phyloP scores from a whole-genome alignment of 257 asterid genomes.

The Nicotiana undulata region DNA sequence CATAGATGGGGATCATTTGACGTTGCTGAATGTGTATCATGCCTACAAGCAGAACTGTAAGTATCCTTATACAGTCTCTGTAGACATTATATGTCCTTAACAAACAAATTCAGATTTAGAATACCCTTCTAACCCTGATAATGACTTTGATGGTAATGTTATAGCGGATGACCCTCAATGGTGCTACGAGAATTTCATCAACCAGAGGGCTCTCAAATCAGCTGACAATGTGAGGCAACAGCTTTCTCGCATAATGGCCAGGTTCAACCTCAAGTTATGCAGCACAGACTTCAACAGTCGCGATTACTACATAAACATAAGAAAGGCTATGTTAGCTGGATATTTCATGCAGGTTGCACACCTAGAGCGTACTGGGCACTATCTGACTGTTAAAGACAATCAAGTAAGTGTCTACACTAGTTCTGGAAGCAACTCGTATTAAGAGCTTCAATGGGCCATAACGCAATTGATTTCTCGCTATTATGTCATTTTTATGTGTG shows the following conservation, averaged over 20 bases:
- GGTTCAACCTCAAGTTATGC: constrained; percentile 87
- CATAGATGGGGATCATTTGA: constrained; percentile 93
- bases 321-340: constrained; percentile 99
- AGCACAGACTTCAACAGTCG: constrained; percentile 97
- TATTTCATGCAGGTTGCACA: constrained; percentile 99
- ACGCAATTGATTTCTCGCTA: neutral
- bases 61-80: constrained; percentile 9
- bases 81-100: neutral
- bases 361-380: constrained; percentile 83
- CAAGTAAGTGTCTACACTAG: constrained; percentile 39
- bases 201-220: constrained; percentile 71
- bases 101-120: neutral
- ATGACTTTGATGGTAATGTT: constrained; percentile 4
- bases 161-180: constrained; percentile 88
- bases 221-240: constrained; percentile 97
- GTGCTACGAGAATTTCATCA: constrained; percentile 90
- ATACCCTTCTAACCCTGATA: neutral
- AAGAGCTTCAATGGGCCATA: neutral
- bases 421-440: neutral
- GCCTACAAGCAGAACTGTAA: constrained; percentile 93
- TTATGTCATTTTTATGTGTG: neutral
- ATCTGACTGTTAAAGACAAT: constrained; percentile 91
- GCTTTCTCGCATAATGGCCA: constrained; percentile 84
- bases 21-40: constrained; percentile 84
- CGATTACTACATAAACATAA: constrained; percentile 86